phyloP scores from a whole-genome alignment of 768 basidiomycete species.

The Rhodosporidiobolus odoratus region DNA sequence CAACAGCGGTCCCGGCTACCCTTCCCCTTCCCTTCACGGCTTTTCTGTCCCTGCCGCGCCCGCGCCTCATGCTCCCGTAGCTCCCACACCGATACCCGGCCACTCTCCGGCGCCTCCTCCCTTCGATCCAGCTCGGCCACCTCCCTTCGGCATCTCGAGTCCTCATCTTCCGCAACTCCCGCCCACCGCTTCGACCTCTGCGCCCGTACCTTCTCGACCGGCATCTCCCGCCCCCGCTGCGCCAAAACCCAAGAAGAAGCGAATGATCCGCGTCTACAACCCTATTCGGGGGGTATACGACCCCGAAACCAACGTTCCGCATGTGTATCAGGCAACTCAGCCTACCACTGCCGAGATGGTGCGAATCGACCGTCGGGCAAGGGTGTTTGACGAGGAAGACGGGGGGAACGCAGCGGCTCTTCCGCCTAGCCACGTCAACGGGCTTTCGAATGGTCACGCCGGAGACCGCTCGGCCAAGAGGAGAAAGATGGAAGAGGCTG shows the following conservation, averaged over 20 bases:
- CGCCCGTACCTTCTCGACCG: background rate
- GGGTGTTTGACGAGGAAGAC: slow-evolving; percentile 61
- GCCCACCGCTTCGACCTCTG: background rate
- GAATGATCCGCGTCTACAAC: slow-evolving; percentile 25
- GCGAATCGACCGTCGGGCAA: slow-evolving; percentile 49
- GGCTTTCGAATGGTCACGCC: slow-evolving; percentile 60
- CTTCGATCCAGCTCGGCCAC: background rate
- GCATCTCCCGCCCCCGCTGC: background rate
- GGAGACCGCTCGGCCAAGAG: slow-evolving; percentile 23
- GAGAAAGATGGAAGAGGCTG: slow-evolving; percentile 11
- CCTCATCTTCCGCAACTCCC: background rate
- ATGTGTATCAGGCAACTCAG: slow-evolving; percentile 73
- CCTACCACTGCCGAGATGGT: slow-evolving; percentile 64
- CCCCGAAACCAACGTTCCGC: slow-evolving; percentile 67
- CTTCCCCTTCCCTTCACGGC: too few relatives aligned
- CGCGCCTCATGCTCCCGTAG: too few relatives aligned
- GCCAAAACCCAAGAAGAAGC: slow-evolving; percentile 28
- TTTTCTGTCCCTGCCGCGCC: too few relatives aligned
- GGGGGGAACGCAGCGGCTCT: background rate
- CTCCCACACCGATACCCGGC: too few relatives aligned
- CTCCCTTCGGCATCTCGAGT: background rate
- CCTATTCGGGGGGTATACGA: slow-evolving; percentile 71
- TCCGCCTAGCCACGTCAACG: slow-evolving; percentile 66
- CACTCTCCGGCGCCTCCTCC: too few relatives aligned
- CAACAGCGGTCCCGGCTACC: too few relatives aligned